Evolutionary conservation across 805 yeast species (phyloP).

Genomic region (Monosporozyma aerobia): DNA sequence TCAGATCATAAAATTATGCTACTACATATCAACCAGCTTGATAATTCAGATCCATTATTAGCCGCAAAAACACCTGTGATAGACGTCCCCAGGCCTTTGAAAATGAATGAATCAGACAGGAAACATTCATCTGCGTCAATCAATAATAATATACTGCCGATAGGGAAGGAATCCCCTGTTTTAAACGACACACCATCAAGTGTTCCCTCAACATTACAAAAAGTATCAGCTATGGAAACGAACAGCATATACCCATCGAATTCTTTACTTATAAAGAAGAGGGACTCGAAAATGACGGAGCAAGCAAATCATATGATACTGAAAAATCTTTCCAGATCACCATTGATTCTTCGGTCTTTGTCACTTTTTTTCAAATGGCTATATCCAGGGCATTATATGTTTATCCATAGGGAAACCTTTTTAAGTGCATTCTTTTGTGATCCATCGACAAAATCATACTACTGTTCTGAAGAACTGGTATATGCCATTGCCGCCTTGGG

Average conservation of each 20-base stretch:
- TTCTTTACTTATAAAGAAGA: conserved; percentile 18
- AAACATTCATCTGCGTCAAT: not conserved
- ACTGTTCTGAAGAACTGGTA: conserved; percentile 45
- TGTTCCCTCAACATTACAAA: not conserved
- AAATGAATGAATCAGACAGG: not conserved
- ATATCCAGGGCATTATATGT: conserved; percentile 52
- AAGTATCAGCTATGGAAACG: conserved; percentile 9
- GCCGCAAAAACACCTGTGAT: not conserved
- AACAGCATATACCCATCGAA: conserved; percentile 23
- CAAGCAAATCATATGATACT: conserved; percentile 8
- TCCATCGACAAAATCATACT: conserved; percentile 27
- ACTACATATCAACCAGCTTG: not conserved
- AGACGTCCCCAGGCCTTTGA: not conserved
- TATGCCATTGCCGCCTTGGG: conserved; percentile 49
- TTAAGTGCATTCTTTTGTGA: conserved; percentile 44
- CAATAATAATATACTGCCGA: not conserved
- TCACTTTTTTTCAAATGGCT: conserved; percentile 44
- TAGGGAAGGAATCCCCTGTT: not conserved
- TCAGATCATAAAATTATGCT: not conserved
- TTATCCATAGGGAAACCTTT: conserved; percentile 50
- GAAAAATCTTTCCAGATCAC: conserved; percentile 17
- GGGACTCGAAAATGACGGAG: conserved; percentile 3
- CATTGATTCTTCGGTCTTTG: conserved; percentile 19
- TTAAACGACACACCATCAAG: not conserved
- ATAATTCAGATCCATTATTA: not conserved